Base-by-base conservation (phyloP, 2,329 filamentous ascomycete genomes). In the Cladophialophora immunda region DNA sequence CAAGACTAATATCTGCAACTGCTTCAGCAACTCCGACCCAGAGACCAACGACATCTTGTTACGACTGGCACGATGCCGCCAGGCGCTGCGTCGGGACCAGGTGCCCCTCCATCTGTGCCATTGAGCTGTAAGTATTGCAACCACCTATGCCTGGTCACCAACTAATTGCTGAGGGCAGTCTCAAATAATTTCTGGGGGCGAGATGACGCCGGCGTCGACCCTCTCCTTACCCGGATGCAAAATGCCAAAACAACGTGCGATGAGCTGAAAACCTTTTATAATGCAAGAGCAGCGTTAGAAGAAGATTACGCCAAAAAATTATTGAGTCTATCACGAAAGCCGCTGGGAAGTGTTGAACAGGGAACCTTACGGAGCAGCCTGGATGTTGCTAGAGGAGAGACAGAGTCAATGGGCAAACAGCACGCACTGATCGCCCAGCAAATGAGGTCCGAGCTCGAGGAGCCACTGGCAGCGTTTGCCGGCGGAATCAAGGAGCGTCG, bases 161-260 rank as follows among this genome's bases (percentile, higher is more conserved):
- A 29, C 64, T 54, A 61, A 45, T 19, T 22, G 36, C 15, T 15
- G 19, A 29, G 41, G 45, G 17, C 56, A 72, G 70, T 99, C 83
- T 94, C 95, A 75, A 99, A 99, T 83, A 99, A 99, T 79, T 99
- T 99, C 81, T 99, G 95, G 95, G 95, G 95, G 71, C 98, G 97
- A 84, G 94, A 98, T 79, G 95, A 99, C 84, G 95, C 94, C 59
- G 96, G 95, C 77, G 94, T 99, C 76, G 86, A 86, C 54, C 96
- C 95, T 66, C 87, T 99, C 76, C 86, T 99, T 32, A 92, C 94
- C 78, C 94, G 95, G 76, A 97, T 99, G 93, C 90, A 93, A 76
- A 90, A 90, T 79, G 93, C 95, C 57, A 99, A 99, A 84, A 89
- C 91, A 75, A 97, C 95, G 29, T 94, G 91, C 78, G 96, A 99